Evolutionary conservation across 75 land plant genomes (phyloP), one percentile per base, ranked within the genome.

Genomic region (Cunninghamia lanceolata): DNA sequence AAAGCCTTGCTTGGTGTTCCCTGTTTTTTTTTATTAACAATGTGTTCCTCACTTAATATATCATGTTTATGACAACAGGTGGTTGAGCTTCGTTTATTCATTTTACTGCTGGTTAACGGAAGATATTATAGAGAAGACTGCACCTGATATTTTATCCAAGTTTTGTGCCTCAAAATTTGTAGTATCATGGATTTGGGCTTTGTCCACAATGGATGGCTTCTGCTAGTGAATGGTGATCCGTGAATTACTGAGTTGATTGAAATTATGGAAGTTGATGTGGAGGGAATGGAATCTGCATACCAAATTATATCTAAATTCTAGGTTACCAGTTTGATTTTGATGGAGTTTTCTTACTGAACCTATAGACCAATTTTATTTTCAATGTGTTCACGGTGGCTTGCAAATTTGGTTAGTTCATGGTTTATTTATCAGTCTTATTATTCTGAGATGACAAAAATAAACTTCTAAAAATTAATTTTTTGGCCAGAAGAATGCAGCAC

Each of bases 161-260:
- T 80, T 80, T 80, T 42, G 43, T 45, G 14, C 16, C 28, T 43
- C 16, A 43, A 80, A 45, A 80, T 43, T 43, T 80, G 42, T 10
- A 80, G 82, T 45, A 80, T n/a, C 47, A 80, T 80, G 82, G 82
- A 80, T 80, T 45, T 45, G 45, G 82, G 21, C 46, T 45, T 45
- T 80, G 32, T 80, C 9, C 47, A 80, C 32, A 45, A 52, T 80
- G 82, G 82, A n/a, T 80, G 82, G 82, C 82, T 80, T 80, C 9
- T 80, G 82, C 30, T 80, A 45, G 52, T 80, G 82, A 80, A 80
- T 80, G 82, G 52, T 45, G 82, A 80, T 80, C 82, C 82, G 8
- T 80, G 82, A 80, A 43, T n/a, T 80, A 80, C 32, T 40, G 13
- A 45, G 82, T 21, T 34, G 82, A 45, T 80, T 28, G 14, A 80